A percentile compares a stretch with the other conserved stretches of the same genome.
phyloP scores from a whole-genome alignment of 495 filamentous ascomycete genomes.

The Platismatia glauca region DNA sequence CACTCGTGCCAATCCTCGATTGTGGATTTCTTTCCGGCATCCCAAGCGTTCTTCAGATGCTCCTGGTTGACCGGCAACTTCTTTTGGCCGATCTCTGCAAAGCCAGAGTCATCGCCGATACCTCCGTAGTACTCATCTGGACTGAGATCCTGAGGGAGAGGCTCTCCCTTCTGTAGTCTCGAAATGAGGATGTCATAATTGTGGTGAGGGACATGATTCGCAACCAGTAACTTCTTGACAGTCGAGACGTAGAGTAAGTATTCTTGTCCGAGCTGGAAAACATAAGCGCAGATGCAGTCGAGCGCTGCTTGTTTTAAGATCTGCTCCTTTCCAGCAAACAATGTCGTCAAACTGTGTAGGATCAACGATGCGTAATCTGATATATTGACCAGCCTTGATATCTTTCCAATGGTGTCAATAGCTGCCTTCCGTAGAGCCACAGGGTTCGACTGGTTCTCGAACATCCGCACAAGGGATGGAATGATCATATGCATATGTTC shows the following conservation, averaged over 20 bases:
- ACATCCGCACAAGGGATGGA: conserved; percentile 84
- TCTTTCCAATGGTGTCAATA: conserved; percentile 87
- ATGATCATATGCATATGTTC: conserved; percentile 99
- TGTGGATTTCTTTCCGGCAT: conserved; percentile 88
- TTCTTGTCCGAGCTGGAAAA: conserved; percentile 91
- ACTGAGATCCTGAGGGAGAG: conserved; percentile 86
- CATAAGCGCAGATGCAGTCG: conserved; percentile 88
- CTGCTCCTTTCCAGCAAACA: conserved; percentile 63
- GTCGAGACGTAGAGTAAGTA: conserved; percentile 89
- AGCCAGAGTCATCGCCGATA: conserved; percentile 63
- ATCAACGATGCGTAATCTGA: conserved; percentile 94
- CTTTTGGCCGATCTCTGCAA: conserved; percentile 78
- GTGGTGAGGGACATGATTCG: conserved; percentile 65
- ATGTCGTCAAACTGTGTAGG: conserved; percentile 76
- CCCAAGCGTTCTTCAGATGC: conserved; percentile 96
- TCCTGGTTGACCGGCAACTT: conserved; percentile 94
- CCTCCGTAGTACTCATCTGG: conserved; percentile 77
- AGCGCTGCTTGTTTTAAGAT: conserved; percentile 73
- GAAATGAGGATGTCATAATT: conserved; percentile 86
- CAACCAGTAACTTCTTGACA: conserved; percentile 65
- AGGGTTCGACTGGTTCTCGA: conserved; percentile 75
- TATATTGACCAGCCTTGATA: conserved; percentile 95
- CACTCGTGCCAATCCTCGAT: conserved; percentile 98
- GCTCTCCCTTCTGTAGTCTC: conserved; percentile 89
- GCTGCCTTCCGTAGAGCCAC: conserved; percentile 70